phyloP scores from a whole-genome alignment of 2,329 filamentous ascomycete genomes.

The Arachnomyces sp. region DNA sequence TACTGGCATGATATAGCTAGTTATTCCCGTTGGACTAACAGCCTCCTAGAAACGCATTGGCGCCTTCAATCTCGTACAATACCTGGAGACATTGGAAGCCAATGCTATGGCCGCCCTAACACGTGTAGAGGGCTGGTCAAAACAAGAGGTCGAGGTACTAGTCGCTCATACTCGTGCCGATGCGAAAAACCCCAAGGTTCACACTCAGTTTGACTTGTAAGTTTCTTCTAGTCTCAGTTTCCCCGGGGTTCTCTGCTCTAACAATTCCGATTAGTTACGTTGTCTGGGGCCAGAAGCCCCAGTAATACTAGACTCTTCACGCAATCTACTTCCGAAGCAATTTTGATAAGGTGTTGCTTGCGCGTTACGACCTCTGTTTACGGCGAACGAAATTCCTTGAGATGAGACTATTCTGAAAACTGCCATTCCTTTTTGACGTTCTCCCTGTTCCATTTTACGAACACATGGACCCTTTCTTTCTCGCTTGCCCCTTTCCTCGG shows the following conservation, averaged over 20 bases:
- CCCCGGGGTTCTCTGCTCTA: neutral
- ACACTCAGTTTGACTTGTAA: slow-evolving; percentile 23
- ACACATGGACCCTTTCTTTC: too few relatives aligned
- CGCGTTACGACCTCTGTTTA: too few relatives aligned
- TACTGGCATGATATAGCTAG: slow-evolving; percentile 14
- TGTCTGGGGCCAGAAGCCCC: slow-evolving; percentile 12
- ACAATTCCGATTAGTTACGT: slow-evolving; percentile 9
- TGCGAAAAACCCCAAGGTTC: slow-evolving; percentile 23
- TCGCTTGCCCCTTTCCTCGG: too few relatives aligned
- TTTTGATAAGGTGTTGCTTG: too few relatives aligned
- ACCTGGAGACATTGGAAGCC: slow-evolving; percentile 19
- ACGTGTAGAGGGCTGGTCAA: slow-evolving; percentile 16
- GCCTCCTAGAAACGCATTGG: slow-evolving; percentile 17
- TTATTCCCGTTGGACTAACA: neutral
- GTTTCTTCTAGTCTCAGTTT: slow-evolving; percentile 5
- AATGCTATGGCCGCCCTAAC: slow-evolving; percentile 22
- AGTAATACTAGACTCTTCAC: neutral
- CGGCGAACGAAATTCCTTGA: too few relatives aligned
- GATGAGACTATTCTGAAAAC: too few relatives aligned
- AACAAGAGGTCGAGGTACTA: slow-evolving; percentile 24
- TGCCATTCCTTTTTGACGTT: too few relatives aligned
- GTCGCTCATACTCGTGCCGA: slow-evolving; percentile 26
- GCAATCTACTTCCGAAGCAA: too few relatives aligned
- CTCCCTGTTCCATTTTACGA: too few relatives aligned
- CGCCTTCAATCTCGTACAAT: slow-evolving; percentile 19